phyloP scores from a whole-genome alignment of 257 asterid species.

The Nemophila menziesii region DNA sequence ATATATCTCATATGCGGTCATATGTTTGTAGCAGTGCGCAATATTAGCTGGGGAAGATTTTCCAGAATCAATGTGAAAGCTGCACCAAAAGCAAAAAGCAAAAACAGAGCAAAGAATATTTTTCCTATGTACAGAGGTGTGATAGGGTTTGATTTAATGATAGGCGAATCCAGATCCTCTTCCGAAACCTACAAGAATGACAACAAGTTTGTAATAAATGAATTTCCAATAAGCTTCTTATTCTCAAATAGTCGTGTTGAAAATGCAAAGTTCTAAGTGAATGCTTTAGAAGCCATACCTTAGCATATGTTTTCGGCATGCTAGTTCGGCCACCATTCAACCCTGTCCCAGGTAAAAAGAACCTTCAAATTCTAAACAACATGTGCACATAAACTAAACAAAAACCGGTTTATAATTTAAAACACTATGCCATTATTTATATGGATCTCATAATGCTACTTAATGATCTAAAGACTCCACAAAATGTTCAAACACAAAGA shows the following conservation, averaged over 20 bases:
- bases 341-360: too few relatives aligned
- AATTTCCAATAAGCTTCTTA: not conserved
- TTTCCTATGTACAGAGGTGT: slow-evolving; percentile 41
- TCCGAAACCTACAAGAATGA: slow-evolving; percentile 27
- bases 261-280: too few relatives aligned
- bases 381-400: too few relatives aligned
- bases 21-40: not conserved
- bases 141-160: slow-evolving; percentile 12
- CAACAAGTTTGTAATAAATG: not conserved
- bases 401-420: too few relatives aligned
- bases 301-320: not conserved
- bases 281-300: not conserved
- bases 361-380: too few relatives aligned
- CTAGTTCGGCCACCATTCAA: not conserved
- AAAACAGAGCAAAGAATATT: slow-evolving; percentile 50
- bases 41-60: slow-evolving; percentile 60
- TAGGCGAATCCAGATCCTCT: slow-evolving; percentile 14
- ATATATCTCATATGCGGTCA: not conserved
- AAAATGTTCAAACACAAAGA: too few relatives aligned
- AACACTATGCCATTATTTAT: too few relatives aligned
- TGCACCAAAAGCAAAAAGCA: slow-evolving; percentile 62
- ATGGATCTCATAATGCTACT: too few relatives aligned
- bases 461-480: too few relatives aligned
- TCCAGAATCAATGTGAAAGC: slow-evolving; percentile 52
- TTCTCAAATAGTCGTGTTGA: not conserved